Evolutionary conservation across 441 rosid species (phyloP), one percentile per base, ranked within the genome.

Genomic region (Jatropha podagrica): DNA sequence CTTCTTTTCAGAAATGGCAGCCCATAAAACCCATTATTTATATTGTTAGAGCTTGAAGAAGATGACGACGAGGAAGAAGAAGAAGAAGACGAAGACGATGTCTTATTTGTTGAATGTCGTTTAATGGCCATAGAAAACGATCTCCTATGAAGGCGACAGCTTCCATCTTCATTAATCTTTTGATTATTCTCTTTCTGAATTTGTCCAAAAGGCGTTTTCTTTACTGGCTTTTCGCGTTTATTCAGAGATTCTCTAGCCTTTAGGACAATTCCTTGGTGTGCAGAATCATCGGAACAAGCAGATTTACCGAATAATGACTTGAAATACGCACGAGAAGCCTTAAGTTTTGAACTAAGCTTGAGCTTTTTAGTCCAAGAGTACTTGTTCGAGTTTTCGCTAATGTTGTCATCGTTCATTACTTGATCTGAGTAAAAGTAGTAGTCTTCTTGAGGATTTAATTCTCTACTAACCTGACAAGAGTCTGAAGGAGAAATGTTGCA

Each of bases 71-170:
- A 67, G 61, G 86, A 51, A 4, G 89, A 81, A 18, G 87, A 76
- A 0, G 89, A 84, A 1, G 84, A 85, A 3, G 90, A 79, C 1
- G 90, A 80, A 0, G 87, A 77, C 14, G 90, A 85, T 74, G 85
- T 81, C 79, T 88, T 90, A 14, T 82, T 74, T 27, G 81, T 74
- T 17, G 87, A 86, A 77, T 89, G 91, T 60, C 89, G 73, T 55
- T 85, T 91, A 63, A 92, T 83, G 13, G 88, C 91, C 62, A 91
- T 92, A 27, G 98, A 91, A 80, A 90, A 94, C 0, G 97, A 92
- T 84, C 88, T 89, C 61, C 99, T 86, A 44, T 90, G 92, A 66
- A 73, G 78, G 27, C 67, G 80, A 32, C 69, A 72, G 17, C 61
- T 78, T 48, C 81, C 65, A 7, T 72, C 87, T 66, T 85, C 90